Percentiles rank a stretch among this genome's conserved stretches.
These are phyloP conservation scores for Claviceps digitariae DNA, from an alignment of 2,329 filamentous ascomycete genomes.

Conservation along the genomic window DNA sequence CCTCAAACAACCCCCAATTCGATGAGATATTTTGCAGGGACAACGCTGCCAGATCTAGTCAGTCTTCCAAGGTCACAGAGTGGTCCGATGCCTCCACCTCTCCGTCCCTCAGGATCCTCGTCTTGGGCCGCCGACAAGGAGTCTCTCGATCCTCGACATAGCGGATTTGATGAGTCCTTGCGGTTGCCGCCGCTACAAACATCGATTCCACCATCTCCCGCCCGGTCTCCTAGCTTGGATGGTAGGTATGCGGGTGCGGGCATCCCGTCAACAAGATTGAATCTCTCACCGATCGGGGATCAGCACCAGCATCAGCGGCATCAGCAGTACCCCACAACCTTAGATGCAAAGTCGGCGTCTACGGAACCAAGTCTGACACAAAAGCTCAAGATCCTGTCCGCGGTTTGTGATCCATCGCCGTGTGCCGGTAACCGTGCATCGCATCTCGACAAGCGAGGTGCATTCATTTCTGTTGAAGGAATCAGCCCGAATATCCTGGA, in stretches of 20 bases:
- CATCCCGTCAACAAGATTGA: conserved; percentile 16
- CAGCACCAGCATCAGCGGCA: neutral
- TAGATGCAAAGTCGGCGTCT: conserved; percentile 21
- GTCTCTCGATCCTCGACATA: conserved; percentile 25
- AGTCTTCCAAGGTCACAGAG: conserved; percentile 19
- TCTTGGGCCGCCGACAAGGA: conserved; percentile 17
- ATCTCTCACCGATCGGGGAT: conserved; percentile 5
- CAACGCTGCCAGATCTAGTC: conserved; percentile 17
- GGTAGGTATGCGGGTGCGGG: conserved; percentile 12
- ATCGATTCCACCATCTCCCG: conserved; percentile 19
- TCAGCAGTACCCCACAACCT: neutral
- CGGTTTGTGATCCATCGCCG: conserved; percentile 57
- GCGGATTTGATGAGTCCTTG: conserved; percentile 40
- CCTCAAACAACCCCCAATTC: conserved; percentile 10
- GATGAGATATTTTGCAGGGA: conserved; percentile 12
- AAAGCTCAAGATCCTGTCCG: conserved; percentile 64
- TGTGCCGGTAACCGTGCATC: conserved; percentile 19
- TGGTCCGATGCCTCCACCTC: conserved; percentile 40
- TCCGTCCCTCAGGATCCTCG: conserved; percentile 26
- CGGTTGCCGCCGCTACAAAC: conserved; percentile 41
- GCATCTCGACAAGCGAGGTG: conserved; percentile 45
- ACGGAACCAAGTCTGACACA: conserved; percentile 50
- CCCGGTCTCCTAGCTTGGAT: conserved; percentile 13
- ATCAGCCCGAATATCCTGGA: conserved; percentile 37
- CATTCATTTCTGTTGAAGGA: conserved; percentile 75